Percentiles rank a stretch among this genome's conserved stretches.
Conservation (phyloP, 2,329 filamentous ascomycete species). For the Macrophomina tecta region DNA sequence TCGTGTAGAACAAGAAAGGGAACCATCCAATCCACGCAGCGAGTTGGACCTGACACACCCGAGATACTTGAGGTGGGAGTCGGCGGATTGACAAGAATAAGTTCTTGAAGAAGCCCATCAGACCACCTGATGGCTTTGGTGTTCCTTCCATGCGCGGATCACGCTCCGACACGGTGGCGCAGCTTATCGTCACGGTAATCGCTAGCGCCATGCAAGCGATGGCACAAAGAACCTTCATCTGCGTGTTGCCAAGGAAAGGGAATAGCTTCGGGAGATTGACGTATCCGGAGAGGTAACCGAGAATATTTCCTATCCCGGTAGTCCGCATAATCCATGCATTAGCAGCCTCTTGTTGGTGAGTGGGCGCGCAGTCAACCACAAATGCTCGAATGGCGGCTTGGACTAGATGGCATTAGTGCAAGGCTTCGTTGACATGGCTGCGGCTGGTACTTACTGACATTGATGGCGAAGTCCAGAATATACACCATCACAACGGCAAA, state of each 20-base stretch:
- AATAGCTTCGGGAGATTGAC: slow-evolving; percentile 75
- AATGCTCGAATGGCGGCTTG: slow-evolving; percentile 91
- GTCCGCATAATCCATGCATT: slow-evolving; percentile 94
- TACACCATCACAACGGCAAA: slow-evolving; percentile 88
- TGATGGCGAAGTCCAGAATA: slow-evolving; percentile 91
- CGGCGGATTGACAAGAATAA: slow-evolving; percentile 78
- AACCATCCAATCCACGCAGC: slow-evolving; percentile 97
- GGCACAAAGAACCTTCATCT: slow-evolving; percentile 91
- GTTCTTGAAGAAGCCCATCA: slow-evolving; percentile 79
- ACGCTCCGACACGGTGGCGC: slow-evolving; percentile 72
- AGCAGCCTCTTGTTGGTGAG: slow-evolving; percentile 90
- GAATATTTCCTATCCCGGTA: slow-evolving; percentile 85
- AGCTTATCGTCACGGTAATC: slow-evolving; percentile 73
- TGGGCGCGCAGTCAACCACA: slow-evolving; percentile 89
- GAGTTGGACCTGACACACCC: slow-evolving; percentile 69
- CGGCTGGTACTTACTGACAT: slow-evolving; percentile 69
- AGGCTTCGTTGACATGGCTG: background rate
- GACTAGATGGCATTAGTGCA: slow-evolving; percentile 55
- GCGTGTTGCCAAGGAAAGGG: slow-evolving; percentile 82
- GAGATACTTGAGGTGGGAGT: slow-evolving; percentile 80
- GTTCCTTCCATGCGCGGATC: slow-evolving; percentile 77
- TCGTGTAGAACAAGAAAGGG: slow-evolving; percentile 93
- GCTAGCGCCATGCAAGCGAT: slow-evolving; percentile 78
- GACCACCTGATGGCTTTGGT: slow-evolving; percentile 64
- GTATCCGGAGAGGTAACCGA: slow-evolving; percentile 88